These are phyloP conservation scores for Sugiyamaella valdiviana DNA, from an alignment of 805 yeast genomes.

Conservation along the genomic window DNA sequence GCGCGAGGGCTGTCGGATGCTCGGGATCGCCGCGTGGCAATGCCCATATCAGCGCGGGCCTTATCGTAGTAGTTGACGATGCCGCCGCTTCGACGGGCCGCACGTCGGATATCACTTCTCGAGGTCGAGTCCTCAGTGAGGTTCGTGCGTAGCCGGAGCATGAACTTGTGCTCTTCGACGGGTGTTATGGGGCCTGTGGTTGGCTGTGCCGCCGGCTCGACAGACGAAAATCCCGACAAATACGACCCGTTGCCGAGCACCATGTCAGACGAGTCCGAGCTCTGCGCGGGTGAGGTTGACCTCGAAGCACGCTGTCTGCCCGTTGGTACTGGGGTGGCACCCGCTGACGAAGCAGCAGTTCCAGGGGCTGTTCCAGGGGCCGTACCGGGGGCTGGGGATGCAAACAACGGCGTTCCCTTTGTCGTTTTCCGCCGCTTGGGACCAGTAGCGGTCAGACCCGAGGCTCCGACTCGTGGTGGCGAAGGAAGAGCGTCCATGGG, in stretches of 20 bases:
- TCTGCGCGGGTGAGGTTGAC: not conserved
- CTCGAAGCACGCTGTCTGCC: not conserved
- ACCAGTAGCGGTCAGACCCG: not conserved
- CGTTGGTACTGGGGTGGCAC: constrained; percentile 1
- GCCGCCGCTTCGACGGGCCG: constrained; percentile 9
- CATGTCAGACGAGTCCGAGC: not conserved
- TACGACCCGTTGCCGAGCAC: not conserved
- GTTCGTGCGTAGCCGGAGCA: constrained; percentile 20
- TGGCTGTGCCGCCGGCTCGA: not conserved
- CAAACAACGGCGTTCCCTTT: not conserved
- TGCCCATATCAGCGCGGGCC: constrained; percentile 17
- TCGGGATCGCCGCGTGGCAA: not conserved
- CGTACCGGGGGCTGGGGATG: constrained; percentile 35
- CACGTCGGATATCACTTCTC: constrained; percentile 13
- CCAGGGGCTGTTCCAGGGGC: constrained; percentile 44
- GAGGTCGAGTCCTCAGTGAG: constrained; percentile 18
- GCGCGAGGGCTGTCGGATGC: not conserved
- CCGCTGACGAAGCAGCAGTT: constrained; percentile 20
- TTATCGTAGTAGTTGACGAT: constrained; percentile 15
- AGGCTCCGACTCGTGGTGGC: not conserved
- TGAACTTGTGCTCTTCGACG: constrained; percentile 18
- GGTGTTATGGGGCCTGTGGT: constrained; percentile 12
- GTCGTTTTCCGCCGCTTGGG: not conserved
- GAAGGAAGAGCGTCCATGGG: constrained; percentile 68
- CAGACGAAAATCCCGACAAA: not conserved